phyloP scores from a whole-genome alignment of 768 basidiomycete species.

The Trametes cingulata region DNA sequence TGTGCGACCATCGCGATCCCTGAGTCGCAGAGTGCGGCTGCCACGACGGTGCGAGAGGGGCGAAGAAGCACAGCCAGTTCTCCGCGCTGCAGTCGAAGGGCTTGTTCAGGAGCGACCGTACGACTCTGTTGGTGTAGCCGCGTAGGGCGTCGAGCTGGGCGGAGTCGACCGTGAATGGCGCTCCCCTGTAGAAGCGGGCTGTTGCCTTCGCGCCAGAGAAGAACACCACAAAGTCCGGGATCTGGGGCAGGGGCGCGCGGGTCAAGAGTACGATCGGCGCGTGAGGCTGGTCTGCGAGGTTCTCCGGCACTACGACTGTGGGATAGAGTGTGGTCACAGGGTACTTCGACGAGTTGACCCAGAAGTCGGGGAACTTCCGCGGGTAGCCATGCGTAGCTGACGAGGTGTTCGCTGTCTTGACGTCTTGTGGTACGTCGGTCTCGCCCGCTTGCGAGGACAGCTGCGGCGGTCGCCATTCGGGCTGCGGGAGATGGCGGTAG shows the following conservation, averaged over 20 bases:
- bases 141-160: slow-evolving; percentile 51
- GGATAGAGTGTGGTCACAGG: slow-evolving; percentile 52
- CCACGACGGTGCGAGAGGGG: slow-evolving; percentile 54
- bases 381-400: slow-evolving; percentile 54
- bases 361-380: slow-evolving; percentile 65
- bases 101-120: slow-evolving; percentile 67
- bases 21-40: slow-evolving; percentile 14
- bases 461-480: neutral
- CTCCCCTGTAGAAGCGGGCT: slow-evolving; percentile 47
- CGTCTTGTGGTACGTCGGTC: neutral
- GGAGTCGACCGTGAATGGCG: slow-evolving; percentile 50
- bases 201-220: slow-evolving; percentile 46
- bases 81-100: slow-evolving; percentile 55
- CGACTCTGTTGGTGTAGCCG: slow-evolving; percentile 63
- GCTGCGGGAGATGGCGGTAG: slow-evolving; percentile 42
- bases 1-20: slow-evolving; percentile 16
- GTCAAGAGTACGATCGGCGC: slow-evolving; percentile 69
- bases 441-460: neutral
- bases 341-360: slow-evolving; percentile 44
- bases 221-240: slow-evolving; percentile 62
- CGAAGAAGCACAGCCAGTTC: slow-evolving; percentile 64
- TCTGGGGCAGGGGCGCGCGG: slow-evolving; percentile 59
- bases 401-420: slow-evolving; percentile 14
- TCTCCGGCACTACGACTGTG: slow-evolving; percentile 46
- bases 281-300: slow-evolving; percentile 37